These are phyloP conservation scores for Aureobasidium uvarum DNA, from an alignment of 2,329 filamentous ascomycete species.

Conservation along the genomic window DNA sequence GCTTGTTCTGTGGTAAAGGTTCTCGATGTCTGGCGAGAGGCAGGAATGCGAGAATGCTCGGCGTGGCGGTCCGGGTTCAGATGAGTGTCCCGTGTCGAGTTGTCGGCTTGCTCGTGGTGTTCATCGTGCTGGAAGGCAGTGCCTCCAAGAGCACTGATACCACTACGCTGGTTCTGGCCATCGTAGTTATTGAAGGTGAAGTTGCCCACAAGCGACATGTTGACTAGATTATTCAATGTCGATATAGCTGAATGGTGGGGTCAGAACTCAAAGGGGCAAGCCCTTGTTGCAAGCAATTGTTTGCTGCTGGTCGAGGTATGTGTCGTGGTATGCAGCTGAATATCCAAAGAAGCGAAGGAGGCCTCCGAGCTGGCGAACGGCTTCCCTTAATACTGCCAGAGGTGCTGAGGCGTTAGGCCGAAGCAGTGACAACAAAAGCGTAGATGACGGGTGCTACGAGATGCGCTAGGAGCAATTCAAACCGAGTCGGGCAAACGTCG, in stretches of 20 bases:
- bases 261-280: slow-evolving; percentile 4
- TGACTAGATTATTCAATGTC: slow-evolving; percentile 1
- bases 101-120: slow-evolving; percentile 11
- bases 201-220: slow-evolving; percentile 48
- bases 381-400: slow-evolving; percentile 15
- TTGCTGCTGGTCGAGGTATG: slow-evolving; percentile 6
- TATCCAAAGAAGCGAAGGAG: background rate
- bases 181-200: slow-evolving; percentile 46
- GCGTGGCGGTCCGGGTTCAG: background rate
- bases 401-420: background rate
- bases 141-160: slow-evolving; percentile 38
- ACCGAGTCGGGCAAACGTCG: slow-evolving; percentile 21
- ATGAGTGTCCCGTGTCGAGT: slow-evolving; percentile 1
- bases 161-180: slow-evolving; percentile 40
- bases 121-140: slow-evolving; percentile 32
- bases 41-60: slow-evolving; percentile 1
- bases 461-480: slow-evolving; percentile 17
- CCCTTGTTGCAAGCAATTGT: slow-evolving; percentile 6
- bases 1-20: slow-evolving; percentile 11
- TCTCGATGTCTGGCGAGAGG: slow-evolving; percentile 12
- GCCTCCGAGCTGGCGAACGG: background rate
- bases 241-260: background rate
- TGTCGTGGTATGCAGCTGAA: background rate
- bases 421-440: slow-evolving; percentile 20
- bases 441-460: slow-evolving; percentile 7